These are phyloP conservation scores for Coemansia sp. DNA, from an alignment of 192 early-diverging fungal species.

Conservation along the genomic window DNA sequence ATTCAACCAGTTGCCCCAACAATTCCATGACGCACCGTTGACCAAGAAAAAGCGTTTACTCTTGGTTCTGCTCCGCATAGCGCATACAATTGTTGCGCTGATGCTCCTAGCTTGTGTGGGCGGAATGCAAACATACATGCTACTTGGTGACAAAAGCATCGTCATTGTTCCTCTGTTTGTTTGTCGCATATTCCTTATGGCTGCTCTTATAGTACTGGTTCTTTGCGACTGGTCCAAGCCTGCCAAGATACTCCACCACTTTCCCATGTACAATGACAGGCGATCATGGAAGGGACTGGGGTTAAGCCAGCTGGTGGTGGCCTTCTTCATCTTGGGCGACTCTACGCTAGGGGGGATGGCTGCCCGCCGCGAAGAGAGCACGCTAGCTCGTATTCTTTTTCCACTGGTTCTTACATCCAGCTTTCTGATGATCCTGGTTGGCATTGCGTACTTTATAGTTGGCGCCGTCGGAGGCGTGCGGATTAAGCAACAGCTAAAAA, in stretches of 20 bases:
- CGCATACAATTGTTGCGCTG: constrained; percentile 9
- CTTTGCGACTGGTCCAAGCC: constrained; percentile 34
- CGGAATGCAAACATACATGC: constrained; percentile 43
- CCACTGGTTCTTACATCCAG: constrained; percentile 28
- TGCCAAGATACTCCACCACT: constrained; percentile 15
- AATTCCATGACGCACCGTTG: neutral
- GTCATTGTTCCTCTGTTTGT: constrained; percentile 35
- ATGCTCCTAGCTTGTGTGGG: constrained; percentile 18
- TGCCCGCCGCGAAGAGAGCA: neutral
- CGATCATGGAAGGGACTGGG: constrained; percentile 35
- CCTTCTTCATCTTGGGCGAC: constrained; percentile 41
- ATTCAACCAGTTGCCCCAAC: neutral
- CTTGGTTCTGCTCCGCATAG: constrained; percentile 16
- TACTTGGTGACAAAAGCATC: constrained; percentile 13
- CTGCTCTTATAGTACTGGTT: constrained; percentile 16
- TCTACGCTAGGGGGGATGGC: constrained; percentile 22
- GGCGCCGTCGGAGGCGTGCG: constrained; percentile 35
- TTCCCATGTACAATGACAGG: constrained; percentile 38
- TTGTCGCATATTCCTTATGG: constrained; percentile 32
- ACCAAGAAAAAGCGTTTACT: neutral
- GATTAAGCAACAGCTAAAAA: constrained; percentile 9
- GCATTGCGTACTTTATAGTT: constrained; percentile 33
- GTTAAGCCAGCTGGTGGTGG: constrained; percentile 31
- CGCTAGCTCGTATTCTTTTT: constrained; percentile 22
- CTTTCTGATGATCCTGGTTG: constrained; percentile 19